phyloP scores from a whole-genome alignment of 2,329 filamentous ascomycete species.

The Leptographium procerum region DNA sequence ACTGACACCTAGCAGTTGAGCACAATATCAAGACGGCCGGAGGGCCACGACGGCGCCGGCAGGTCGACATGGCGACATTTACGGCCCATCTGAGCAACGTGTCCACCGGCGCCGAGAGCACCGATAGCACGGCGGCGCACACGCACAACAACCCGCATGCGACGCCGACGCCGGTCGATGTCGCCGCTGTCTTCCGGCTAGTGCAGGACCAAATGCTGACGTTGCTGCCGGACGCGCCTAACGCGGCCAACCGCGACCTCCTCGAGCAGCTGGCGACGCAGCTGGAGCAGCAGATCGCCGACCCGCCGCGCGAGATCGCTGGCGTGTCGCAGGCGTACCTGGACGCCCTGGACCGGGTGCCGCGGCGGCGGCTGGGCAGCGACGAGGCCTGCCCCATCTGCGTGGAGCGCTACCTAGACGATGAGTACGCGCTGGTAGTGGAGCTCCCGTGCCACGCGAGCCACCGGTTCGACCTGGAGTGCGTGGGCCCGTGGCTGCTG shows the following conservation, averaged over 20 bases:
- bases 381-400: conserved; percentile 53
- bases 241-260: conserved; percentile 34
- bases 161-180: conserved; percentile 48
- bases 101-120: conserved; percentile 20
- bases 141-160: conserved; percentile 40
- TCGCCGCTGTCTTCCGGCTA: conserved; percentile 45
- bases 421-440: conserved; percentile 51
- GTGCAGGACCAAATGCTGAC: conserved; percentile 47
- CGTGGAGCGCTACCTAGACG: conserved; percentile 49
- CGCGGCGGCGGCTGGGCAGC: conserved; percentile 33
- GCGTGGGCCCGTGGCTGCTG: conserved; percentile 53
- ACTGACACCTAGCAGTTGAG: conserved; percentile 36
- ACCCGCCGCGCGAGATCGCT: conserved; percentile 37
- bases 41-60: conserved; percentile 33
- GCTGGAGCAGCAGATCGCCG: conserved; percentile 38
- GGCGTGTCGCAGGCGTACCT: conserved; percentile 50
- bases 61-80: conserved; percentile 54
- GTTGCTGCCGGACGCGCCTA: conserved; percentile 37
- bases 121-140: neutral
- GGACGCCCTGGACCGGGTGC: conserved; percentile 47
- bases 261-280: conserved; percentile 35
- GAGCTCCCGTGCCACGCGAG: conserved; percentile 48
- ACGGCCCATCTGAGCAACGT: conserved; percentile 45
- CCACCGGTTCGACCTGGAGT: conserved; percentile 56
- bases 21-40: conserved; percentile 45